A percentile compares a stretch with the other conserved stretches of the same genome.
These are phyloP conservation scores for Achlya hypogyna DNA, from an alignment of 352 stramenopile species.

Conservation along the genomic window DNA sequence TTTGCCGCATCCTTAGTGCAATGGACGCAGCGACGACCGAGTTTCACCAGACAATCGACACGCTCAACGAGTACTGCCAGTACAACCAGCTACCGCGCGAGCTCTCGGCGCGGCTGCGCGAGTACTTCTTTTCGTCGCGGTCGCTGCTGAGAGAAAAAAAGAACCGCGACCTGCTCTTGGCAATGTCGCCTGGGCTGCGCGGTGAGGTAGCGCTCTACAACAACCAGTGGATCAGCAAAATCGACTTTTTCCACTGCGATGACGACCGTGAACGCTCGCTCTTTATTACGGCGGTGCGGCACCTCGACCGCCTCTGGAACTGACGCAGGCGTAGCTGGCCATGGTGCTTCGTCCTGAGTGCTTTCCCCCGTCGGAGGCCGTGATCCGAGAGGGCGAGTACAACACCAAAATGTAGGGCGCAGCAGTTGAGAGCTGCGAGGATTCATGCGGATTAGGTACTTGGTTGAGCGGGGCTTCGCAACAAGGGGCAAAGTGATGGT, in stretches of 20 bases:
- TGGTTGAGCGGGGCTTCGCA: conserved; percentile 11
- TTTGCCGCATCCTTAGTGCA: conserved; percentile 19
- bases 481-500: conserved; percentile 17
- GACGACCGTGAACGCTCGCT: background rate
- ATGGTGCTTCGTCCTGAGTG: conserved; percentile 12
- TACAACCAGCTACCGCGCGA: conserved; percentile 18
- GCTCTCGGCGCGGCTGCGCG: conserved; percentile 13
- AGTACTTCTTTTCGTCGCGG: conserved; percentile 17
- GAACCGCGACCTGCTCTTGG: conserved; percentile 17
- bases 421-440: background rate
- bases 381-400: conserved; percentile 18
- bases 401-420: conserved; percentile 20
- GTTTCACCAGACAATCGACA: conserved; percentile 22
- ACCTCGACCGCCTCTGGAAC: background rate
- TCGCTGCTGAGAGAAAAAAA: conserved; percentile 12
- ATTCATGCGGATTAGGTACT: conserved; percentile 4
- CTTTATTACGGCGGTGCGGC: conserved; percentile 15
- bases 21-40: conserved; percentile 20
- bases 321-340: conserved; percentile 1
- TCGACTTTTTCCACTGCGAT: conserved; percentile 21
- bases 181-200: conserved; percentile 20
- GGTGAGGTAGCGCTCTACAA: conserved; percentile 22
- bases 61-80: conserved; percentile 19
- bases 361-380: conserved; percentile 12
- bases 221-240: conserved; percentile 23